Percentiles rank a stretch among this genome's conserved stretches.
Conservation (phyloP, 306 rosid genomes). For the Castanea crenata region DNA sequence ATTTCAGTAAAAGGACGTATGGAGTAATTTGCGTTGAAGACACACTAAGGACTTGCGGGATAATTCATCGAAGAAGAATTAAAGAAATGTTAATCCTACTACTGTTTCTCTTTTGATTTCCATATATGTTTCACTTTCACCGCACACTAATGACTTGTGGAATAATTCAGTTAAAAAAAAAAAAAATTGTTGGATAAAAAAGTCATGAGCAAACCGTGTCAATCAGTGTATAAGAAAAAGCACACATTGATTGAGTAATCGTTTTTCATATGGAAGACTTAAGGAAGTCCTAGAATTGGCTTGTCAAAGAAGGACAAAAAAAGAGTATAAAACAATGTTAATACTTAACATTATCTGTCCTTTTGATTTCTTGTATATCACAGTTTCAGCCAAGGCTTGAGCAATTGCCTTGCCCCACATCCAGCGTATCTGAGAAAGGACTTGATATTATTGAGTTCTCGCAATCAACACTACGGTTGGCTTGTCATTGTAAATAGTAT, state of each 20-base stretch:
- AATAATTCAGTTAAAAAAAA: too few relatives aligned
- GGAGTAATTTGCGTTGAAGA: too few relatives aligned
- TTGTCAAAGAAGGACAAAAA: not conserved
- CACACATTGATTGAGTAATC: not conserved
- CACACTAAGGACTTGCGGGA: too few relatives aligned
- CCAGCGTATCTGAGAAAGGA: too few relatives aligned
- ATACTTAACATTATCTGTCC: not conserved
- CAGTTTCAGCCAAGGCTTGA: too few relatives aligned
- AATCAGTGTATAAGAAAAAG: not conserved
- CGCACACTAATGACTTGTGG: not conserved
- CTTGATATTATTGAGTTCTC: too few relatives aligned
- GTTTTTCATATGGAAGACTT: not conserved
- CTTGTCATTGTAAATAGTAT: not conserved
- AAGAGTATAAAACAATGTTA: not conserved
- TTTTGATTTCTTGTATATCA: not conserved
- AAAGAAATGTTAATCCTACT: not conserved
- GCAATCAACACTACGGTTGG: not conserved
- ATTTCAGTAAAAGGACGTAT: not conserved
- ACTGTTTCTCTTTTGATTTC: not conserved
- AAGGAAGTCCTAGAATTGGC: not conserved
- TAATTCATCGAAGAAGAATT: not conserved
- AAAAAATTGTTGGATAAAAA: not conserved
- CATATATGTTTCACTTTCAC: too few relatives aligned
- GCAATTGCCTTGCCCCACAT: too few relatives aligned
- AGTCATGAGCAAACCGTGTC: not conserved